phyloP scores from a whole-genome alignment of 176 grass and related monocot genomes.

The Cenchrus fungigraminus region DNA sequence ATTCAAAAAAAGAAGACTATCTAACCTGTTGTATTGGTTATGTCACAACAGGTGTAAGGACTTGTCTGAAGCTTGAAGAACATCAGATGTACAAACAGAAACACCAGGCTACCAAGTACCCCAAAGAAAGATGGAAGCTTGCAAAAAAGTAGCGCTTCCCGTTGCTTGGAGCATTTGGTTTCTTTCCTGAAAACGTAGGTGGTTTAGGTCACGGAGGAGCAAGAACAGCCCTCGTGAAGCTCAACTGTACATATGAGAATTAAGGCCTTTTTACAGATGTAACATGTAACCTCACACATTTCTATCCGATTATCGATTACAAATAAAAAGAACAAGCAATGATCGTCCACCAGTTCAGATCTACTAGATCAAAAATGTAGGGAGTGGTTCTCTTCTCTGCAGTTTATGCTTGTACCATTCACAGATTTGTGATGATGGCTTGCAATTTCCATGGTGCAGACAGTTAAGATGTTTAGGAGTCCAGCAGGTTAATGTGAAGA shows the following conservation, averaged over 20 bases:
- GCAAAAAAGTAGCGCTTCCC: conserved; percentile 24
- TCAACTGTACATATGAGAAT: conserved; percentile 58
- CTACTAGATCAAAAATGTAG: neutral
- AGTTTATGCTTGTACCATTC: neutral
- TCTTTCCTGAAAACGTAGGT: conserved; percentile 14
- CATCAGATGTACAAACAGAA: neutral
- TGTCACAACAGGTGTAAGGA: conserved; percentile 46
- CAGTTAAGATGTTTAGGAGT: no score
- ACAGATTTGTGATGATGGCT: no score
- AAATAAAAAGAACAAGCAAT: conserved; percentile 6
- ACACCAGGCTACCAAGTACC: neutral
- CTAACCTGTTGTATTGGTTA: neutral
- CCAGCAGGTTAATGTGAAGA: no score
- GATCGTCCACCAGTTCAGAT: no score
- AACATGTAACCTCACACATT: conserved; percentile 9
- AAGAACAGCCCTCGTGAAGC: conserved; percentile 31
- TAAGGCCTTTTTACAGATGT: conserved; percentile 6
- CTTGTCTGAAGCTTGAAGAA: conserved; percentile 30
- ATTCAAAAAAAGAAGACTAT: neutral
- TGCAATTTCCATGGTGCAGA: no score
- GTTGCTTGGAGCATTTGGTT: conserved; percentile 22
- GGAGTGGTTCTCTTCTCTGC: neutral
- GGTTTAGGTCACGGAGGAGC: conserved; percentile 23
- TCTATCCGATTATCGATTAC: neutral
- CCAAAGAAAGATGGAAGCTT: conserved; percentile 17